A percentile compares a stretch with the other conserved stretches of the same genome.
Conservation (phyloP, 345 rosid species). For the Cardiospermum halicacabum region DNA sequence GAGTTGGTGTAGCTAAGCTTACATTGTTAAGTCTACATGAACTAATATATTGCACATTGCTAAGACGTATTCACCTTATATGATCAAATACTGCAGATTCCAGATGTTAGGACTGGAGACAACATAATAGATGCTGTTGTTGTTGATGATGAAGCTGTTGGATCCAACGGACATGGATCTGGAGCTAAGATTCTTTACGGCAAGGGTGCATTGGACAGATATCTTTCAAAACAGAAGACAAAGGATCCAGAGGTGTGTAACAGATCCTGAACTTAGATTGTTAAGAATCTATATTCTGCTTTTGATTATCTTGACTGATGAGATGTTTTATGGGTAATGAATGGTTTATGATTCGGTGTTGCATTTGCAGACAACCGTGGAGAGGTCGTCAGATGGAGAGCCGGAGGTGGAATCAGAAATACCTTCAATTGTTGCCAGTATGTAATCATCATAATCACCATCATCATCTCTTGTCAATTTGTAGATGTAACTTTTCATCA, state of each 20-base stretch:
- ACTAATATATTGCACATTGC: no score
- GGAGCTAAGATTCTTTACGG: slow-evolving; percentile 91
- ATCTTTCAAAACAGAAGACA: slow-evolving; percentile 46
- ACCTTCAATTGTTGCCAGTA: slow-evolving; percentile 78
- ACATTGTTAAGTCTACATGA: no score
- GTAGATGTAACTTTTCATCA: slow-evolving; percentile 32
- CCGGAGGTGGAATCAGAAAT: slow-evolving; percentile 67
- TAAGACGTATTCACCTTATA: no score
- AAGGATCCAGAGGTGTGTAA: slow-evolving; percentile 34
- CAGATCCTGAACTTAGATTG: background rate
- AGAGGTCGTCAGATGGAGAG: slow-evolving; percentile 51
- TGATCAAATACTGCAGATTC: slow-evolving; percentile 53
- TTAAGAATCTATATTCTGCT: background rate
- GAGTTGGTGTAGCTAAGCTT: no score
- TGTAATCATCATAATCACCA: slow-evolving; percentile 51
- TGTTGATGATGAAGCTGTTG: slow-evolving; percentile 80
- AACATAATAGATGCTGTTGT: slow-evolving; percentile 83
- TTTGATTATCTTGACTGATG: background rate
- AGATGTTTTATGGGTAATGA: background rate
- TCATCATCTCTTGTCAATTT: slow-evolving; percentile 12
- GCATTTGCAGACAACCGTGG: slow-evolving; percentile 48
- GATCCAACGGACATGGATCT: slow-evolving; percentile 40
- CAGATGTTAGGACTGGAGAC: slow-evolving; percentile 64
- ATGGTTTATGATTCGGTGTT: slow-evolving; percentile 5
- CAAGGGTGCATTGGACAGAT: slow-evolving; percentile 64